Conservation (phyloP, 257 asterid genomes). For the Solanum phureja region DNA sequence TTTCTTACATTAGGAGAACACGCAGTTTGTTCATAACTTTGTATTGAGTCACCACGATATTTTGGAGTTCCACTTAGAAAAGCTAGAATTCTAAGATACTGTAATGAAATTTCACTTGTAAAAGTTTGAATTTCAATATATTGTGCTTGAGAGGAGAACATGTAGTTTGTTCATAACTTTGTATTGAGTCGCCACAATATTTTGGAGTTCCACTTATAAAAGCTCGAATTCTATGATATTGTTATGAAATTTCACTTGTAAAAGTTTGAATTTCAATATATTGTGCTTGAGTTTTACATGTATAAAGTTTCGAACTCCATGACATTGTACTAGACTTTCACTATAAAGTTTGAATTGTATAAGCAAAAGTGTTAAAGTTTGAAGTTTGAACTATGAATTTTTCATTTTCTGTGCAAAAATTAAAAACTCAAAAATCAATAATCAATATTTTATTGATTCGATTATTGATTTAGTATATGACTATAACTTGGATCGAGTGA, state of each 20-base stretch:
- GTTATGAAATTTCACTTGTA: too few species aligned
- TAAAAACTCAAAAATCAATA: too few species aligned
- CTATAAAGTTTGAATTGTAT: neutral
- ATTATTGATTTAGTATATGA: too few species aligned
- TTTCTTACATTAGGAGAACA: neutral
- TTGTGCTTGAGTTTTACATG: neutral
- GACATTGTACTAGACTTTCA: neutral
- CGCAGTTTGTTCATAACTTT: neutral
- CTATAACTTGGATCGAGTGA: too few species aligned
- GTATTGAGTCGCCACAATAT: neutral
- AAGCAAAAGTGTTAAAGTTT: neutral
- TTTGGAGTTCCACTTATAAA: too few species aligned
- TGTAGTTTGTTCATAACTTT: too few species aligned
- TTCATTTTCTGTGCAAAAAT: neutral
- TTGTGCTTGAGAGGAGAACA: neutral
- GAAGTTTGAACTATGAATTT: neutral
- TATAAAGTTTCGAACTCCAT: neutral
- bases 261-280: too few species aligned
- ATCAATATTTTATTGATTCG: too few species aligned
- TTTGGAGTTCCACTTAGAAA: neutral
- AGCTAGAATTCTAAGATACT: neutral
- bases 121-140: neutral
- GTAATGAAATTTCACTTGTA: neutral
- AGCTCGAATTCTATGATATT: too few species aligned
- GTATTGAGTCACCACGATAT: neutral